Evolutionary conservation across 805 yeast species (phyloP).

Genomic region (Nakazawaea populi): DNA sequence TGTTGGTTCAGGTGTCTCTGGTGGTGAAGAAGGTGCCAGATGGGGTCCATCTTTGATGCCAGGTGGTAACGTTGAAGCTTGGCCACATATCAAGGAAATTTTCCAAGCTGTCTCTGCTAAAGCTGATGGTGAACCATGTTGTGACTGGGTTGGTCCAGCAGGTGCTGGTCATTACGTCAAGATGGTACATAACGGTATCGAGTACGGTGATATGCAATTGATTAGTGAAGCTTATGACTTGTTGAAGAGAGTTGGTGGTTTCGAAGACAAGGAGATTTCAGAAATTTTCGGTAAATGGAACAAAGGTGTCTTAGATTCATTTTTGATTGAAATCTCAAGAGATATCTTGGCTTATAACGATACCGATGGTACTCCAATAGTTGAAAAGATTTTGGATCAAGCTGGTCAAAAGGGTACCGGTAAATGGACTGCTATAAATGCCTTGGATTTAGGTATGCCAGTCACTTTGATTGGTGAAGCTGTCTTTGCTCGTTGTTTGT

Average conservation of each 20-base stretch:
- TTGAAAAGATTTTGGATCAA: conserved; percentile 92
- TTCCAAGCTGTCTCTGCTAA: conserved; percentile 96
- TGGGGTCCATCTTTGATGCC: conserved; percentile 99
- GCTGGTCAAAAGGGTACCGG: conserved; percentile 99
- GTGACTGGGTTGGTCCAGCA: conserved; percentile 99
- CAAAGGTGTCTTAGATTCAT: conserved; percentile 95
- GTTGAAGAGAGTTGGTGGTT: conserved; percentile 89
- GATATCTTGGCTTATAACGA: conserved; percentile 89
- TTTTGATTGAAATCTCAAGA: conserved; percentile 94
- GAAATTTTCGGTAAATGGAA: conserved; percentile 92
- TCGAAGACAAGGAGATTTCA: conserved; percentile 87
- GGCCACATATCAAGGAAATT: conserved; percentile 97
- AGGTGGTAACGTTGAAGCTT: conserved; percentile 96
- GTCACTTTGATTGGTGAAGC: conserved; percentile 98
- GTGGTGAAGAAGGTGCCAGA: conserved; percentile 99
- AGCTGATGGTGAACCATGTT: conserved; percentile 98
- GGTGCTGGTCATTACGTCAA: conserved; percentile 99
- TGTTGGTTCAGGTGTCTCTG: conserved; percentile 99
- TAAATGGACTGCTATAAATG: conserved; percentile 99
- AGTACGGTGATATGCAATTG: conserved; percentile 99
- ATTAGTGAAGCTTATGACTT: conserved; percentile 97
- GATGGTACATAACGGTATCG: conserved; percentile 99
- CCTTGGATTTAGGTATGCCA: conserved; percentile 96
- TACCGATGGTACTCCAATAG: conserved; percentile 85
- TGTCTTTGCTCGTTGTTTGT: conserved; percentile 92